phyloP scores from a whole-genome alignment of 23 red algal genomes.

The Cyanidiococcus yangmingshanensis region DNA sequence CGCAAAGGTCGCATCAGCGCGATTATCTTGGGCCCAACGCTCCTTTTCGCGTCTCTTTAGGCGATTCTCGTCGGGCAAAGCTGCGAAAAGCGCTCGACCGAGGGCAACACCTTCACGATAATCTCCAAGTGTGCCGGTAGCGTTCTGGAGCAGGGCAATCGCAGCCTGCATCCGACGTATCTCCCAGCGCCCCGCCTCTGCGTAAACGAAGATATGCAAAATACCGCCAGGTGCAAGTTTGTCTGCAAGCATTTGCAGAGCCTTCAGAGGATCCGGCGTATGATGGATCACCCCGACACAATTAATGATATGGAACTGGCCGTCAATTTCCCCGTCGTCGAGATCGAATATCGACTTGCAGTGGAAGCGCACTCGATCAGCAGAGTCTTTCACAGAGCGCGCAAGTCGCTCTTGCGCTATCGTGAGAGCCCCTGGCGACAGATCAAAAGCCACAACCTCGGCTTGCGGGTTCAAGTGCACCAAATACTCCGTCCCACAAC shows the following conservation, averaged over 20 bases:
- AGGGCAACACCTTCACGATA: slow-evolving; percentile 78
- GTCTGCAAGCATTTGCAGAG: slow-evolving; percentile 48
- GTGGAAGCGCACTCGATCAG: slow-evolving; percentile 38
- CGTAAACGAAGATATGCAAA: slow-evolving; percentile 97
- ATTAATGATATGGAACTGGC: slow-evolving; percentile 84
- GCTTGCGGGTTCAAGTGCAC: slow-evolving; percentile 86
- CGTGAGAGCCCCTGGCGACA: slow-evolving; percentile 60
- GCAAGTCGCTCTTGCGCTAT: slow-evolving; percentile 60
- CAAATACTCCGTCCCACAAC: slow-evolving; percentile 79
- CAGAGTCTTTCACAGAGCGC: slow-evolving; percentile 36
- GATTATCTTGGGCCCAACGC: slow-evolving; percentile 86
- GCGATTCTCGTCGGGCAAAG: slow-evolving; percentile 74
- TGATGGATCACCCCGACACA: slow-evolving; percentile 98
- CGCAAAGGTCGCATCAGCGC: slow-evolving; percentile 90
- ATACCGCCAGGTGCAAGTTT: slow-evolving; percentile 81
- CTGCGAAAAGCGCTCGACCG: slow-evolving; percentile 63
- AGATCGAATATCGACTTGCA: slow-evolving; percentile 68
- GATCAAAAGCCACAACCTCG: slow-evolving; percentile 65
- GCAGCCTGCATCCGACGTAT: slow-evolving; percentile 92
- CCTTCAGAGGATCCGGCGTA: slow-evolving; percentile 73
- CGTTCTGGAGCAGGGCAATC: slow-evolving; percentile 46
- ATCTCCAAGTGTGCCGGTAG: slow-evolving; percentile 23
- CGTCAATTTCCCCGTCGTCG: slow-evolving; percentile 25
- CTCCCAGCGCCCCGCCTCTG: slow-evolving; percentile 76
- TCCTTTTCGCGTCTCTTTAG: slow-evolving; percentile 51